phyloP scores from a whole-genome alignment of 176 grass and related monocot species.

The maize (Zea mays) region DNA sequence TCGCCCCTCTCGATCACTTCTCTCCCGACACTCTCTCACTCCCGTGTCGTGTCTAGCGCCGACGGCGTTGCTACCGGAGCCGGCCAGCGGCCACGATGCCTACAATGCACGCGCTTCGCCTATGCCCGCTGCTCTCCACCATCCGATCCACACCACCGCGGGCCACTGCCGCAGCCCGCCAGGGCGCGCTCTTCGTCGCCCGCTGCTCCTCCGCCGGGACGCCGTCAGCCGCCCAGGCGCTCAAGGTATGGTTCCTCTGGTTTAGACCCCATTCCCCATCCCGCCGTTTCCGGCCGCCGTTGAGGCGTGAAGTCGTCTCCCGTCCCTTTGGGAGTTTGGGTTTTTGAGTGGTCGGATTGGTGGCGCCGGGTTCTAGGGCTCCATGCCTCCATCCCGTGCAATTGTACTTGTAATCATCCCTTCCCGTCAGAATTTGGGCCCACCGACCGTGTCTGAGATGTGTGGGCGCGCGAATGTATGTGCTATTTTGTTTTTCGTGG shows the following conservation, averaged over 20 bases:
- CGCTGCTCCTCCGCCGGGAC: conserved; percentile 43
- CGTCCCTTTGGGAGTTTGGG: not conserved
- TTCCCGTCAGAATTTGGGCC: not conserved
- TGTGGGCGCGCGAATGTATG: not conserved
- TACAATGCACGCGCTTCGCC: conserved; percentile 31
- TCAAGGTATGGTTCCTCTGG: conserved; percentile 46
- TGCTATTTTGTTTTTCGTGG: not conserved
- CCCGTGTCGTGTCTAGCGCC: not conserved
- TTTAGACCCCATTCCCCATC: not conserved
- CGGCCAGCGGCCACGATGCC: conserved; percentile 17
- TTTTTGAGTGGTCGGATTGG: not conserved
- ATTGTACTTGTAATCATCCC: not conserved
- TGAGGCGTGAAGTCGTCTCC: not conserved
- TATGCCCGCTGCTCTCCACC: conserved; percentile 41
- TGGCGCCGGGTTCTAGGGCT: not conserved
- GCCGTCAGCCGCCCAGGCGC: conserved; percentile 45
- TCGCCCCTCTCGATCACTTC: not conserved
- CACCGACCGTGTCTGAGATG: not conserved
- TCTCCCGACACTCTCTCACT: not conserved
- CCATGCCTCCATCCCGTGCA: not conserved
- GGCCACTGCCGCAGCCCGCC: not conserved
- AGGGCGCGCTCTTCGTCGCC: conserved; percentile 29
- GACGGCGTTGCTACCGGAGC: not conserved
- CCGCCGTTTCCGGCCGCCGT: not conserved
- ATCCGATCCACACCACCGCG: not conserved